These are phyloP conservation scores for Paramecium primaurelia DNA, from an alignment of 73 alveolate genomes.

Conservation along the genomic window DNA sequence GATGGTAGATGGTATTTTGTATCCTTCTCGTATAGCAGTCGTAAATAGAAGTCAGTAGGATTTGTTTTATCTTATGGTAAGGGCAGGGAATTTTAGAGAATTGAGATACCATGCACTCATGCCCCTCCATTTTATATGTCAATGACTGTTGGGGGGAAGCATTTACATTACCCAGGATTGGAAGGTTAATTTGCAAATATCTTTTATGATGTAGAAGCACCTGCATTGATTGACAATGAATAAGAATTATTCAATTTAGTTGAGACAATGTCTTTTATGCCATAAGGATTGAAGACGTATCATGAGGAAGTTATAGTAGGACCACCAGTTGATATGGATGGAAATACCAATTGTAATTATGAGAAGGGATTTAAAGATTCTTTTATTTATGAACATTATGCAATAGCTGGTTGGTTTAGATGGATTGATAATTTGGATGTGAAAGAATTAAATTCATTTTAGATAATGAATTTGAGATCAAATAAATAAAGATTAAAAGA, in stretches of 20 bases:
- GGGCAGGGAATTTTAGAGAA: background rate
- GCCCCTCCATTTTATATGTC: constrained; percentile 28
- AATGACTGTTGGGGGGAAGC: constrained; percentile 24
- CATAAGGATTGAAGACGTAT: background rate
- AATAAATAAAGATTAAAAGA: background rate
- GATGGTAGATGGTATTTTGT: constrained; percentile 44
- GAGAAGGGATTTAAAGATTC: constrained; percentile 1
- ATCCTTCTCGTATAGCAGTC: background rate
- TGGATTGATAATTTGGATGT: constrained; percentile 36
- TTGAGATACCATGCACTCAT: background rate
- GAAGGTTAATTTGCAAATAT: constrained; percentile 38
- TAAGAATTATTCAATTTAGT: background rate
- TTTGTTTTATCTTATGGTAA: background rate
- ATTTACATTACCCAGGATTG: constrained; percentile 10
- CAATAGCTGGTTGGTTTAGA: constrained; percentile 43
- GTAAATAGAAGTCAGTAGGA: constrained; percentile 7
- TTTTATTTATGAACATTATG: background rate
- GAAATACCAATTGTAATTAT: background rate
- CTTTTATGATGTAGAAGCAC: background rate
- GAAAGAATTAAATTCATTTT: constrained; percentile 7
- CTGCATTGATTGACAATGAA: constrained; percentile 9
- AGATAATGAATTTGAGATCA: constrained; percentile 23
- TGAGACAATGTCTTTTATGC: background rate
- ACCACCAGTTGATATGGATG: background rate
- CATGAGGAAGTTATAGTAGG: background rate